A percentile compares a stretch with the other conserved stretches of the same genome.
Conservation (phyloP, 257 asterid genomes). For the Cynanchum wilfordii region DNA sequence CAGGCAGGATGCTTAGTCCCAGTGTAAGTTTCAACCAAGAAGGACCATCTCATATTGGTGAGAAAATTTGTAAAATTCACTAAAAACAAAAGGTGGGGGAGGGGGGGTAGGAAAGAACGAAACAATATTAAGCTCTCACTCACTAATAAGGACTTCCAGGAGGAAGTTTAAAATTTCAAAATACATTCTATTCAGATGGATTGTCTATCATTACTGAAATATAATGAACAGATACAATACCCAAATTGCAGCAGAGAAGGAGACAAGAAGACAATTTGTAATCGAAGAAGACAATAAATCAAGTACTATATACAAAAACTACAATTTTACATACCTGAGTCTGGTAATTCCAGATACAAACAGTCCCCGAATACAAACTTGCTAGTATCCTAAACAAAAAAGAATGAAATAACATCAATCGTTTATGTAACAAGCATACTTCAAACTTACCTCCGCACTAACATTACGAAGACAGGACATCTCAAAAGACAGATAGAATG, state of each 20-base stretch:
- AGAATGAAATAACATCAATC: background rate
- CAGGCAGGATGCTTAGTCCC: background rate
- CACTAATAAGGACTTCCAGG: background rate
- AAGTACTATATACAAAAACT: background rate
- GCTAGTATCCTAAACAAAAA: conserved; percentile 62
- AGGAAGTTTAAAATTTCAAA: background rate
- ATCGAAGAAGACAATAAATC: background rate
- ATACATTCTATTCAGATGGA: background rate
- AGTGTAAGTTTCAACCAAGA: background rate
- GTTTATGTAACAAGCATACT: background rate
- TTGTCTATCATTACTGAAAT: background rate
- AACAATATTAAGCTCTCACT: background rate
- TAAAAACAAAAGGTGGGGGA: background rate
- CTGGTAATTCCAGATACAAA: conserved; percentile 91
- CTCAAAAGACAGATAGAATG: background rate
- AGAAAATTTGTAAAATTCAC: background rate
- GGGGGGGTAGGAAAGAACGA: background rate
- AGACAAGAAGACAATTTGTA: background rate
- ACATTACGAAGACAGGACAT: background rate
- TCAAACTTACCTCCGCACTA: background rate
- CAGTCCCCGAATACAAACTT: conserved; percentile 87
- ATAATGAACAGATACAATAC: background rate
- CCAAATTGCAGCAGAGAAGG: background rate
- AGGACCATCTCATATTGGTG: background rate
- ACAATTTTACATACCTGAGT: conserved; percentile 54